Conservation (phyloP, 192 early-diverging fungal species). For the Backusella mclennaniae region DNA sequence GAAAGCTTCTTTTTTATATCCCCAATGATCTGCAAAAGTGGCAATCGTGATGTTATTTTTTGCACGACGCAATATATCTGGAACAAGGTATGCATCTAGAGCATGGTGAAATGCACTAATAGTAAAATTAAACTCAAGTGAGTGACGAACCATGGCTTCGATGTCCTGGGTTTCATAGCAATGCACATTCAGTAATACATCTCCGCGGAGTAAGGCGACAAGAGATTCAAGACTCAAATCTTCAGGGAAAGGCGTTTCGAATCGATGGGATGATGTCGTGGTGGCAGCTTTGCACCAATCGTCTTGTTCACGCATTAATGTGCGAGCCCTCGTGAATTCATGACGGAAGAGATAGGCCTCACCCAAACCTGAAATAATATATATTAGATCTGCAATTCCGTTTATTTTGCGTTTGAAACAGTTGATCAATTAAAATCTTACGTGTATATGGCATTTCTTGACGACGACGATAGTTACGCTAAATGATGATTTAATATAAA, state of each 20-base stretch:
- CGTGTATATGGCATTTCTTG: slow-evolving; percentile 42
- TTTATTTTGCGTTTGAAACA: background rate
- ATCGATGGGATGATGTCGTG: slow-evolving; percentile 15
- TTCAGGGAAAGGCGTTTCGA: slow-evolving; percentile 51
- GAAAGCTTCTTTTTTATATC: slow-evolving; percentile 80
- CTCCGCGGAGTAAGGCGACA: slow-evolving; percentile 65
- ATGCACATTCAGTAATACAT: slow-evolving; percentile 71
- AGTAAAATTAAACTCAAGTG: slow-evolving; percentile 72
- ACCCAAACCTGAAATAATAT: slow-evolving; percentile 45
- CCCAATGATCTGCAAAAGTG: slow-evolving; percentile 64
- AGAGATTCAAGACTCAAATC: slow-evolving; percentile 58
- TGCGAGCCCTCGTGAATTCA: slow-evolving; percentile 52
- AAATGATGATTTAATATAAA: too few relatives aligned
- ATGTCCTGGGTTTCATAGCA: slow-evolving; percentile 72
- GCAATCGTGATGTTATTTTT: slow-evolving; percentile 66
- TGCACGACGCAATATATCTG: slow-evolving; percentile 58
- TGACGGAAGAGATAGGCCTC: slow-evolving; percentile 64
- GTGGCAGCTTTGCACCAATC: slow-evolving; percentile 57
- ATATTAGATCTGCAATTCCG: background rate
- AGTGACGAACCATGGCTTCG: slow-evolving; percentile 70
- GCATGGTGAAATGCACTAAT: slow-evolving; percentile 79
- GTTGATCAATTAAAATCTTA: background rate
- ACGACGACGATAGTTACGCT: slow-evolving; percentile 13
- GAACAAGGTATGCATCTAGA: slow-evolving; percentile 70
- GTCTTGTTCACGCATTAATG: slow-evolving; percentile 47